These are phyloP conservation scores for Pythium monospermum DNA, from an alignment of 352 stramenopile species.

Conservation along the genomic window DNA sequence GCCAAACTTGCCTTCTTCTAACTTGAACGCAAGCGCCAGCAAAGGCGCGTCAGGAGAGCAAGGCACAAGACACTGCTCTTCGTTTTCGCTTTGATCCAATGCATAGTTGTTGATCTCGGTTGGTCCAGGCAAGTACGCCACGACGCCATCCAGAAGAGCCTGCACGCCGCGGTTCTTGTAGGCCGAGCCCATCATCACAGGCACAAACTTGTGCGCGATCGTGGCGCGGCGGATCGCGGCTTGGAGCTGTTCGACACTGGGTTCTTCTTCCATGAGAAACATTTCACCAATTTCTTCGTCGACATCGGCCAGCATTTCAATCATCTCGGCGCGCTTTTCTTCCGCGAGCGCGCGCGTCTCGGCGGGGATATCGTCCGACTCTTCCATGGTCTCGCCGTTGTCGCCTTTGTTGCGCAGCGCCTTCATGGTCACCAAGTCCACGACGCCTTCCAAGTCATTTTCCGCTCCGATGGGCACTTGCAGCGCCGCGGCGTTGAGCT, in stretches of 20 bases:
- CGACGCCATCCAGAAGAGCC: conserved; percentile 96
- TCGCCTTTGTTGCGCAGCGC: conserved; percentile 91
- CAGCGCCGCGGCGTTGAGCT: conserved; percentile 94
- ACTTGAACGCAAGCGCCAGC: conserved; percentile 98
- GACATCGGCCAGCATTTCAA: conserved; percentile 94
- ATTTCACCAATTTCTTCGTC: conserved; percentile 98
- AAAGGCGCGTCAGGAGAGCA: conserved; percentile 88
- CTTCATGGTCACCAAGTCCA: conserved; percentile 95
- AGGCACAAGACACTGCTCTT: conserved; percentile 86
- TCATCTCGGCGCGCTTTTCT: conserved; percentile 90
- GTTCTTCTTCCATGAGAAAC: conserved; percentile 98
- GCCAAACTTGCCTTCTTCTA: conserved; percentile 98
- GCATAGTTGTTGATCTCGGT: conserved; percentile 95
- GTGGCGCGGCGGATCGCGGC: conserved; percentile 93
- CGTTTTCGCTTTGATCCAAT: conserved; percentile 91
- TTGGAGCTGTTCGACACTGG: conserved; percentile 88
- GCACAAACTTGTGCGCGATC: conserved; percentile 97
- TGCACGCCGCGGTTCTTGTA: conserved; percentile 98
- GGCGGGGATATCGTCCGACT: conserved; percentile 88
- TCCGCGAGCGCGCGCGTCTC: conserved; percentile 81
- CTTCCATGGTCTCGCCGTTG: conserved; percentile 80
- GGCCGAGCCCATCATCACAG: conserved; percentile 98
- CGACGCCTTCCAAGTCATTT: conserved; percentile 91
- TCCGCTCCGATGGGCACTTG: conserved; percentile 98
- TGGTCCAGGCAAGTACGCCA: conserved; percentile 96